These are phyloP conservation scores for Microbotryomycetes sp. DNA, from an alignment of 1,284 basidiomycete species.

Conservation along the genomic window DNA sequence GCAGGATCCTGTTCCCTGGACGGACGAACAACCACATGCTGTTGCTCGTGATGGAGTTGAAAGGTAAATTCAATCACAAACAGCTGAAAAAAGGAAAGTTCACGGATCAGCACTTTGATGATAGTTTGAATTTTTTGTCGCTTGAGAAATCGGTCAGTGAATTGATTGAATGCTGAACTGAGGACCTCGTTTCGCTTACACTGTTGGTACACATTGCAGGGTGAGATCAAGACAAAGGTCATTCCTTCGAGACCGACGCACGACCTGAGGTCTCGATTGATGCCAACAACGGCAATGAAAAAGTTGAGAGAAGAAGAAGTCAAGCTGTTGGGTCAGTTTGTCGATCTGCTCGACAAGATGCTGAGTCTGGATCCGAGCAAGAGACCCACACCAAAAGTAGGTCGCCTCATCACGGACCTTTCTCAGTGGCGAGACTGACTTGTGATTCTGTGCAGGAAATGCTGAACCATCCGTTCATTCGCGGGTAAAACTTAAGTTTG, in stretches of 20 bases:
- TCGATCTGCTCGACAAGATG: conserved; percentile 88
- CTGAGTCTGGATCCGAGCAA: conserved; percentile 81
- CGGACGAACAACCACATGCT: conserved; percentile 98
- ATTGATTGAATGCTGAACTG: no score
- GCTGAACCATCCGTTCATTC: conserved; percentile 30
- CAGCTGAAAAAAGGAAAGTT: conserved; percentile 93
- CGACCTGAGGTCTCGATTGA: conserved; percentile 72
- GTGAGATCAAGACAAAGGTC: conserved; percentile 70
- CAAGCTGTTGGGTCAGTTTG: conserved; percentile 72
- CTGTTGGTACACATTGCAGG: conserved; percentile 48
- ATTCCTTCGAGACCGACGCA: conserved; percentile 68
- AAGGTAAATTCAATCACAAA: conserved; percentile 86
- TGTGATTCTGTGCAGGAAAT: conserved; percentile 19
- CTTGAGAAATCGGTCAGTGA: conserved; percentile 72
- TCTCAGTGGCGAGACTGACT: neutral
- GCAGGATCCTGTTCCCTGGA: conserved; percentile 82
- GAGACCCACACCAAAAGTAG: conserved; percentile 43
- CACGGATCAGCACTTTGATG: conserved; percentile 88
- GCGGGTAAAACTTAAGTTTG: no score
- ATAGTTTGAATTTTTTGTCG: conserved; percentile 69
- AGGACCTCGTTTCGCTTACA: conserved; percentile 2
- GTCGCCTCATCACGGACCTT: neutral
- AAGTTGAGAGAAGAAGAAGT: conserved; percentile 83
- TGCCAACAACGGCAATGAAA: conserved; percentile 62
- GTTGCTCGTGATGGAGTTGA: conserved; percentile 88